Base-by-base conservation (phyloP, 495 filamentous ascomycete genomes). In the Physcia stellaris region DNA sequence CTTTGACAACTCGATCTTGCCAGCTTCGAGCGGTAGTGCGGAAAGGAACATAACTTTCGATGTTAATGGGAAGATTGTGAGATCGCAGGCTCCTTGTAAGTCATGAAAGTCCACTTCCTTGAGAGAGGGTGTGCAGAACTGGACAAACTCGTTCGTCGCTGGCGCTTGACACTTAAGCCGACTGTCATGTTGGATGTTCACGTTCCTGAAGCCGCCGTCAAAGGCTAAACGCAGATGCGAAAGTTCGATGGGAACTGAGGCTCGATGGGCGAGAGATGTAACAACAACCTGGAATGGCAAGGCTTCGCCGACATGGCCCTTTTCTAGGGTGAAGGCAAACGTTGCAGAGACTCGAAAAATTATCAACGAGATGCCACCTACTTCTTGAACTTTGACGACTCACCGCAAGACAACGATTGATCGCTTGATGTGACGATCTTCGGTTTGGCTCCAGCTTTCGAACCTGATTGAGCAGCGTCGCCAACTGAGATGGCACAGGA, bases 251-350 rank as follows among this genome's bases (percentile, higher is more conserved):
- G 85, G 78, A 4, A 63, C 61, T 2, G 80, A 77, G 18, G 56
- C 63, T 10, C 47, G 45, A 13, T 82, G 72, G 10, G 87, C 78
- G 40, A 63, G 71, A 1, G 86, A 95, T 12, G 60, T 67, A 20
- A 96, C 62, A 18, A 66, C 56, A 18, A 95, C 64, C 48, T 96
- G 87, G n/a, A 71, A 73, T 17, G 60, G 60, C 39, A 84, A 61
- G 33, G 67, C 66, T 45, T 94, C 83, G 13, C 87, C 86, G 26
- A 92, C 90, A 48, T 92, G 81, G 7, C 82, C 84, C 55, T 87
- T 78, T 2, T 70, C 58, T 27, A 68, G 66, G 46, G 70, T 68
- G 53, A 96, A 96, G 1, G 79, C 62, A 51, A 87, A 84, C 6
- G 76, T 72, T 3, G 79, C 64, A 6, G 71, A 69, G 16, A 95